Evolutionary conservation across 495 filamentous ascomycete genomes (phyloP), one percentile per base, ranked within the genome.

Genomic region (Penicillium antarcticum): DNA sequence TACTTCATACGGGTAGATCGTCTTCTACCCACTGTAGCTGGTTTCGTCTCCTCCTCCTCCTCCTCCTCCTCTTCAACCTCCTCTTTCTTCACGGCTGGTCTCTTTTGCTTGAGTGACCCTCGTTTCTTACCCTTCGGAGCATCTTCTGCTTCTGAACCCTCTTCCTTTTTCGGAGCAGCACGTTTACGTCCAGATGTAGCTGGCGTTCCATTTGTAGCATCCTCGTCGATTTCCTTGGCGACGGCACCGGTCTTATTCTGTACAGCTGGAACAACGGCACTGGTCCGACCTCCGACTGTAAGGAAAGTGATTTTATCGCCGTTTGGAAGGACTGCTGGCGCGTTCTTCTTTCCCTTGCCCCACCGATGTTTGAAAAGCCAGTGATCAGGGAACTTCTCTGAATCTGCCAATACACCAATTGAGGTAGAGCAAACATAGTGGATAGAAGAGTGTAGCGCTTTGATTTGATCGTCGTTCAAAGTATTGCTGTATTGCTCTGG

Each of bases 361-460:
- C 92, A 96, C 16, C 94, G 83, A 66, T 96, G 81, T 40, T 89
- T 84, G 76, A 97, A 95, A 24, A 98, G 73, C 94, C 92, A 98
- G 48, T 92, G 75, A 38, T 91, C 80, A 0, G 94, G 94, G 58
- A 97, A 96, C 62, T 87, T 76, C 16, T 84, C 82, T 1, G 84
- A 88, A 45, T 97, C 92, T 2, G 86, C 92, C 26, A 94, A 76
- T 26, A 84, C 79, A 45, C 89, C 87, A 8, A 92, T 83, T 0
- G 92, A 87, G 4, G 81, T 82, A 36, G 84, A 78, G 60, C 90
- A 96, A 33, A 98, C 85, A 48, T 88, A 82, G 46, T 85, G 74
- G 33, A 97, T 82, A 0, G 87, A 78, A n/a, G 80, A 71, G 67
- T 92, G 83, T 8, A 98, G 75, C 21, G 73, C 73, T 55, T 80